These are phyloP conservation scores for Wickerhamiella lipophila DNA, from an alignment of 805 yeast species.

Conservation along the genomic window DNA sequence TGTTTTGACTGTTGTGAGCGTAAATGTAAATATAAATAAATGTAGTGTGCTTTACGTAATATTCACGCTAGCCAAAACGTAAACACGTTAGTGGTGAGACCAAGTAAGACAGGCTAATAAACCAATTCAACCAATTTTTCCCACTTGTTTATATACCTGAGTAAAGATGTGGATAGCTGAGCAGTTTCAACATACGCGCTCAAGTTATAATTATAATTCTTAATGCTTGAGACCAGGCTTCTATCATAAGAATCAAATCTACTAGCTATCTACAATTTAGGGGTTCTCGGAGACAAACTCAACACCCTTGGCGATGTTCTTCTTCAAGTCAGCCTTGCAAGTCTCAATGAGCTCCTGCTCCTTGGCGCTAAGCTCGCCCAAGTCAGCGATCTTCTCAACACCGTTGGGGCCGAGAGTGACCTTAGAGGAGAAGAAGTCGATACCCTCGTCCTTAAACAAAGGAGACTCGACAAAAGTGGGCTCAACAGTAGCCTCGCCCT, in stretches of 20 bases:
- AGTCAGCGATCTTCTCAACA: slow-evolving; percentile 64
- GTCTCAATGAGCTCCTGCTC: slow-evolving; percentile 74
- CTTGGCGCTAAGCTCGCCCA: slow-evolving; percentile 61
- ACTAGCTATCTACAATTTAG: slow-evolving; percentile 15
- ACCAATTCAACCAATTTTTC: too few relatives aligned
- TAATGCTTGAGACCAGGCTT: too few relatives aligned
- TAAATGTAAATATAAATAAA: too few relatives aligned
- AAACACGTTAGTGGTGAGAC: too few relatives aligned
- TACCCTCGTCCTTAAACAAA: slow-evolving; percentile 74
- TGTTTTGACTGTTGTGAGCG: not conserved
- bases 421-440: slow-evolving; percentile 90
- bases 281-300: slow-evolving; percentile 49
- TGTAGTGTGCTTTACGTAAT: too few relatives aligned
- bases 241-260: not conserved
- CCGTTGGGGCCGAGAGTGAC: slow-evolving; percentile 90
- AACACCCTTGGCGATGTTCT: slow-evolving; percentile 86
- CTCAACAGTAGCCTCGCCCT: slow-evolving; percentile 36
- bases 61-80: too few relatives aligned
- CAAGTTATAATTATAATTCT: too few relatives aligned
- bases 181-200: too few relatives aligned
- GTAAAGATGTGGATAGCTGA: too few relatives aligned
- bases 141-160: too few relatives aligned
- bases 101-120: too few relatives aligned
- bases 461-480: slow-evolving; percentile 55
- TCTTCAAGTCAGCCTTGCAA: slow-evolving; percentile 75